phyloP scores from a whole-genome alignment of 441 rosid species.

The Jatropha multifida region DNA sequence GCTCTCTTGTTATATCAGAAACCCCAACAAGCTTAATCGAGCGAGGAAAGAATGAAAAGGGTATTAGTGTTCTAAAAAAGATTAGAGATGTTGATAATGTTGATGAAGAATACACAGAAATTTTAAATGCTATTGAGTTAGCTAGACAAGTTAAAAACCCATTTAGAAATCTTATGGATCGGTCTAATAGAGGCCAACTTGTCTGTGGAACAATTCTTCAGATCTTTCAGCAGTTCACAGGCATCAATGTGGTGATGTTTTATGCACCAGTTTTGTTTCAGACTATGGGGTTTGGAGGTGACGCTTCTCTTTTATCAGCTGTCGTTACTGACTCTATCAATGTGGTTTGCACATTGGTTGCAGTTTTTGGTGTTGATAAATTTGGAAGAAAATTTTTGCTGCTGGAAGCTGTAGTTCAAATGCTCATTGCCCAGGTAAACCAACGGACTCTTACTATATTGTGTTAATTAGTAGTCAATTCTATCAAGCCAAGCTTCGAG shows the following conservation, averaged over 20 bases:
- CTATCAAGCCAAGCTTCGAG: too few relatives aligned
- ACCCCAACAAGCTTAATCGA: constrained; percentile 67
- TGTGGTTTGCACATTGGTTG: constrained; percentile 36
- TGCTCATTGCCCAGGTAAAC: constrained; percentile 51
- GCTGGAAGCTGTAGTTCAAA: constrained; percentile 41
- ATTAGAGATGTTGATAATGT: constrained; percentile 54
- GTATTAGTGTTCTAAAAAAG: constrained; percentile 31
- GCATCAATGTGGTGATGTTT: constrained; percentile 77
- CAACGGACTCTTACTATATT: not conserved
- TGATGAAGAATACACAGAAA: constrained; percentile 46
- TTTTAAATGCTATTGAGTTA: constrained; percentile 41
- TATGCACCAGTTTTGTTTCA: constrained; percentile 77
- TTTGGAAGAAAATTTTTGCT: constrained; percentile 48
- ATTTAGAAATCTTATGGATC: constrained; percentile 39
- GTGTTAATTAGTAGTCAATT: too few relatives aligned
- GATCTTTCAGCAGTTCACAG: constrained; percentile 72
- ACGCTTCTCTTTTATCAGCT: constrained; percentile 52
- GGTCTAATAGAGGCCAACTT: constrained; percentile 42
- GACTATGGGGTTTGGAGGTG: constrained; percentile 59
- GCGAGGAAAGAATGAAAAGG: constrained; percentile 47
- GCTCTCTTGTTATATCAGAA: constrained; percentile 54
- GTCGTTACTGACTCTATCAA: constrained; percentile 52
- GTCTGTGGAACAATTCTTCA: constrained; percentile 51
- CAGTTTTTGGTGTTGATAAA: constrained; percentile 39
- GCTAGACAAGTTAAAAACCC: constrained; percentile 45